Evolutionary conservation across 192 early-diverging fungal genomes (phyloP).

Genomic region (Coemansia sp.): DNA sequence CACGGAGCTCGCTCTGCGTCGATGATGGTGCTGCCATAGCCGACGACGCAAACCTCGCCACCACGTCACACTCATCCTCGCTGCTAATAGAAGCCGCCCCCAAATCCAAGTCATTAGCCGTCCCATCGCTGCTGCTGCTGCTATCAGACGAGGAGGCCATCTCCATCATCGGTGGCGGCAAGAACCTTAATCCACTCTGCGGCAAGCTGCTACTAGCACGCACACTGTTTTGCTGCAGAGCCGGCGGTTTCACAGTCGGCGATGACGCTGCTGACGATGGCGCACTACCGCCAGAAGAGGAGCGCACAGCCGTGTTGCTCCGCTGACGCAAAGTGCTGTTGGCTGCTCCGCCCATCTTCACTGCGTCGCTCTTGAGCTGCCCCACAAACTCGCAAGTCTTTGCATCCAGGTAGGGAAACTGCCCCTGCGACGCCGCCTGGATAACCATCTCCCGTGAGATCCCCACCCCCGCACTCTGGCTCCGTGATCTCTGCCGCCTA

Average conservation of each 20-base stretch:
- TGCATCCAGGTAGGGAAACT: conserved; percentile 52
- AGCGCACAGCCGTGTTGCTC: conserved; percentile 19
- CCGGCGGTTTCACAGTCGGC: conserved; percentile 22
- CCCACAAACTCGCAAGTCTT: conserved; percentile 56
- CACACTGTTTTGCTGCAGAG: not conserved
- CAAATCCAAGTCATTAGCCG: not conserved
- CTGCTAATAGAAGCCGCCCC: not conserved
- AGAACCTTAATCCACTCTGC: conserved; percentile 19
- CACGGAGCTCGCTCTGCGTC: not conserved
- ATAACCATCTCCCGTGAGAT: conserved; percentile 53
- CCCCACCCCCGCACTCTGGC: conserved; percentile 51
- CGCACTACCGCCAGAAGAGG: conserved; percentile 3
- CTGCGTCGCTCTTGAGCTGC: conserved; percentile 42
- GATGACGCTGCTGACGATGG: conserved; percentile 22
- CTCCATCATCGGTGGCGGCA: conserved; percentile 17
- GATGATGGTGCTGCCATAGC: not conserved
- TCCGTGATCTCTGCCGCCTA: conserved; percentile 41
- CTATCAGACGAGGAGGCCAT: not conserved
- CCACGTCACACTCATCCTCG: too few species aligned
- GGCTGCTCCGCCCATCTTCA: conserved; percentile 39
- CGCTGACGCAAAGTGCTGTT: conserved; percentile 11
- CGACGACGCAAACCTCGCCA: too few species aligned
- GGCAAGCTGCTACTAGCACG: conserved; percentile 14
- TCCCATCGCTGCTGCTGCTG: not conserved
- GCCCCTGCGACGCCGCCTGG: conserved; percentile 47